Evolutionary conservation across 768 basidiomycete species (phyloP).

Genomic region (Leucosporidium creatinivorum): DNA sequence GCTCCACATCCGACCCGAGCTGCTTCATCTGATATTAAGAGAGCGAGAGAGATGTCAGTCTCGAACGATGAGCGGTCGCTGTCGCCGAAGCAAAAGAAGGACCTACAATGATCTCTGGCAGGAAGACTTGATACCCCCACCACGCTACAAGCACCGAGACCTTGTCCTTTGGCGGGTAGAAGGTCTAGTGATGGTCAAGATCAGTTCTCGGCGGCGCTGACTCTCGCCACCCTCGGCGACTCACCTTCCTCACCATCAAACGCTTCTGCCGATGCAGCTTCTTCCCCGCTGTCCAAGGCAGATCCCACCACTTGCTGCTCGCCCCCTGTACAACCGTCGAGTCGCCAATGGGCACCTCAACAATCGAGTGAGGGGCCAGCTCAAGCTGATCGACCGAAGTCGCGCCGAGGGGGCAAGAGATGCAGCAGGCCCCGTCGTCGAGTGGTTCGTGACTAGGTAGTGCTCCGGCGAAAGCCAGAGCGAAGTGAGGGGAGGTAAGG

Average conservation of each 20-base stretch:
- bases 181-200: neutral
- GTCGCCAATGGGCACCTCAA: neutral
- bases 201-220: too few species aligned
- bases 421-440: constrained; percentile 12
- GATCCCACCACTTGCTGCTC: constrained; percentile 12
- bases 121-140: constrained; percentile 21
- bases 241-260: constrained; percentile 16
- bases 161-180: constrained; percentile 8
- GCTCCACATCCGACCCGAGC: constrained; percentile 8
- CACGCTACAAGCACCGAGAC: constrained; percentile 1
- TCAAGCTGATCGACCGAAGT: neutral
- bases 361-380: neutral
- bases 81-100: neutral
- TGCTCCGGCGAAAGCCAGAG: too few species aligned
- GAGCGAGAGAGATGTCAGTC: neutral
- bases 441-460: too few species aligned
- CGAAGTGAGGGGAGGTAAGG: too few species aligned
- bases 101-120: constrained; percentile 11
- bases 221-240: neutral
- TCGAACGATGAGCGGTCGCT: neutral
- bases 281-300: neutral
- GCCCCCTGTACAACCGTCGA: too few species aligned
- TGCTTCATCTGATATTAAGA: neutral
- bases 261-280: neutral
- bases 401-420: constrained; percentile 4